Evolutionary conservation across 257 asterid genomes (phyloP), one percentile per base, ranked within the genome.

Genomic region (Solanum etuberosum): DNA sequence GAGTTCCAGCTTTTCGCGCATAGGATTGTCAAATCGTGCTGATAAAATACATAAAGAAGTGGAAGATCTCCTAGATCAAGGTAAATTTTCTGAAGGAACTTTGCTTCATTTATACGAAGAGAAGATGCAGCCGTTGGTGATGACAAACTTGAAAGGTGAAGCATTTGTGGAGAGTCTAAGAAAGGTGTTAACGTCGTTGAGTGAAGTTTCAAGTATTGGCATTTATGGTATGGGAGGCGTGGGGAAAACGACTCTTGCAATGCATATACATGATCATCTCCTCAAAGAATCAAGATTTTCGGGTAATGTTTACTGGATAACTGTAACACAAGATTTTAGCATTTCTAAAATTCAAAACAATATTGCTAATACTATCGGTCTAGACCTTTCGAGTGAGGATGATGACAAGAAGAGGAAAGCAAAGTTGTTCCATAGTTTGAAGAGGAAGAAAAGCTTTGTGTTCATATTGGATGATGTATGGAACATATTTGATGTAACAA

Each of bases 401-500:
- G 84, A 83, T 16, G 54, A 71, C 11, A 31, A 16, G 25, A 87
- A 71, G 73, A 87, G 68, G 70, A 76, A 70, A 20, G 87, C 84
- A 2, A 21, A 5, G 7, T 65, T 86, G 23, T 20, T 51, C 82
- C 82, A 54, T 21, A 63, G 15, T 23, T 18, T 86, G 38, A 25
- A 63, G 71, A 25, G 76, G 6, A 54, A 10, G 29, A 78, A 38
- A 42, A 68, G 29, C 8, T 35, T 35, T 80, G 54, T 88, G 2
- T n/a, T 89, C 70, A 83, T 89, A 82, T 67, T 89, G 13, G 89
- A 86, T 89, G 89, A 86, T 59, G 87, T 86, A 43, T 70, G 87
- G 89, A 63, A 34, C 29, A 18, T 1, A 18, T 70, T 89, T 18
- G 77, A 73, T n/a, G 29, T 74, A 72, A 29, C 10, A 15, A 83